These are phyloP conservation scores for Pulveroboletus sp. DNA, from an alignment of 768 basidiomycete genomes.

Conservation along the genomic window DNA sequence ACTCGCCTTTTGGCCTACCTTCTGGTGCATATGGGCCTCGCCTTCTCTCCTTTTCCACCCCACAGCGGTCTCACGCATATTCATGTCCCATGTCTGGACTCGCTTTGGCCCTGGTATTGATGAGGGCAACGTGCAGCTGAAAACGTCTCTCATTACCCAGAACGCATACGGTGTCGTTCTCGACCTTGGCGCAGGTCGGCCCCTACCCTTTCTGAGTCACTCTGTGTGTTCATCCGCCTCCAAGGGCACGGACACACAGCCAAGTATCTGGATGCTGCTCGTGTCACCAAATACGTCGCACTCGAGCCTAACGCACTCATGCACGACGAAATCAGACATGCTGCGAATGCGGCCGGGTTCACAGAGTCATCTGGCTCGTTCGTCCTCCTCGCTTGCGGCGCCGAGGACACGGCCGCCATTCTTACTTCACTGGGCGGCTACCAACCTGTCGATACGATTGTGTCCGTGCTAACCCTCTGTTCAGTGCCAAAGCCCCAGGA, in stretches of 20 bases:
- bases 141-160: conserved; percentile 45
- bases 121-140: conserved; percentile 35
- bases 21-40: conserved; percentile 33
- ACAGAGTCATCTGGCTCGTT: conserved; percentile 48
- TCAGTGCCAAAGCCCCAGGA: conserved; percentile 52
- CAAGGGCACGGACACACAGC: conserved; percentile 61
- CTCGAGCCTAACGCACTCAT: conserved; percentile 66
- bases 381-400: conserved; percentile 57
- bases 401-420: conserved; percentile 52
- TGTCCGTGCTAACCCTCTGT: conserved; percentile 65
- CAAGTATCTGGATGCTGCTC: conserved; percentile 51
- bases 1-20: conserved; percentile 42
- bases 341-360: conserved; percentile 50
- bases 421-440: conserved; percentile 35
- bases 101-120: conserved; percentile 47
- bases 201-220: not conserved
- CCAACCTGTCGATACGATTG: conserved; percentile 51
- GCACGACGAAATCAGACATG: conserved; percentile 50
- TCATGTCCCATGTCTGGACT: conserved; percentile 58
- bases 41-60: conserved; percentile 48
- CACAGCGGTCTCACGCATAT: conserved; percentile 42
- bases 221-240: not conserved
- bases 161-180: conserved; percentile 58
- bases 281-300: conserved; percentile 63
- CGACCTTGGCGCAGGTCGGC: conserved; percentile 62